Conservation (phyloP, 306 rosid species). For the Quercus bicolor region DNA sequence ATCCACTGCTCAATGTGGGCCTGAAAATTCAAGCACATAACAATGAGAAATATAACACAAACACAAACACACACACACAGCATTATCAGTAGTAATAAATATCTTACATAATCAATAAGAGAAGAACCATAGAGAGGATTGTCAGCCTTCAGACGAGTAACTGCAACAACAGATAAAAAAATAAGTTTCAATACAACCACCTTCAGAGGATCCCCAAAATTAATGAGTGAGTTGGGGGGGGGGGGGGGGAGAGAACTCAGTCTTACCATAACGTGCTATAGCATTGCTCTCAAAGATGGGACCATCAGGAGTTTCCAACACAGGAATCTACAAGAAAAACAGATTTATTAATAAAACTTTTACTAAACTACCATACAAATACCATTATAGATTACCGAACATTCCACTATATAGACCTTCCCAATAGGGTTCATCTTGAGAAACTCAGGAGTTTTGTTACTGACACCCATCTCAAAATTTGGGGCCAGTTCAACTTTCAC, state of each 20-base stretch:
- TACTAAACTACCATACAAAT: neutral
- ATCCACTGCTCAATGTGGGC: conserved; percentile 83
- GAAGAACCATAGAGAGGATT: conserved; percentile 56
- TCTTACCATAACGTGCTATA: conserved; percentile 69
- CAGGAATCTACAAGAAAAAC: conserved; percentile 55
- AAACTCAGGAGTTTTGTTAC: conserved; percentile 66
- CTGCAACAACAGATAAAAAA: conserved; percentile 35
- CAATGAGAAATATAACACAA: neutral
- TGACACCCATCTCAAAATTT: conserved; percentile 63
- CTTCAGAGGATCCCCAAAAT: neutral
- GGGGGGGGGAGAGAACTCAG: neutral
- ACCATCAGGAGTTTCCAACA: conserved; percentile 74
- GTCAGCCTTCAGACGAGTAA: conserved; percentile 53
- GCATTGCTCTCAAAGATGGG: conserved; percentile 81
- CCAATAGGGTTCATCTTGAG: conserved; percentile 83
- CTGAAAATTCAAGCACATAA: conserved; percentile 38
- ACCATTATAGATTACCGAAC: neutral
- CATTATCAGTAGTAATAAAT: neutral
- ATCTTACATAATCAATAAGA: conserved; percentile 49
- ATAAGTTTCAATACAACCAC: neutral
- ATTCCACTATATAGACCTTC: conserved; percentile 38
- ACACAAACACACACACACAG: too few species aligned
- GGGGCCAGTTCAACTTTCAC: conserved; percentile 48
- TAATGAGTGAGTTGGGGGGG: neutral
- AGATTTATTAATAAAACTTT: neutral